Percentiles rank a stretch among this genome's conserved stretches.
Evolutionary conservation across 2,329 filamentous ascomycete species (phyloP).

Genomic region (Eurotiales sp.): DNA sequence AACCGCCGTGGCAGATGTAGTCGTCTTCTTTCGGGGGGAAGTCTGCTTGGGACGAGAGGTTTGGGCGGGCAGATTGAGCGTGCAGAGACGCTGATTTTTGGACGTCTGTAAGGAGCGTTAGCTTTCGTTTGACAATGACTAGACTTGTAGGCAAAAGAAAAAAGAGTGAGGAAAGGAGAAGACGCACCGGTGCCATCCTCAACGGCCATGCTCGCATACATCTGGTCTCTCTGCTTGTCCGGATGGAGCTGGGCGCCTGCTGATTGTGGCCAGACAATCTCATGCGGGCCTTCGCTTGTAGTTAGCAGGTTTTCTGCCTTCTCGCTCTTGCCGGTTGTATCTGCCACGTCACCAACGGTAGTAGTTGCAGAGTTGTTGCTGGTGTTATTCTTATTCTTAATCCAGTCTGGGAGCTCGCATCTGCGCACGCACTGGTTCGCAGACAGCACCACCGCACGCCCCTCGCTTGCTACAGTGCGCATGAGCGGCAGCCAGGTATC

Average conservation of each 20-base stretch:
- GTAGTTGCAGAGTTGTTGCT: too few species aligned
- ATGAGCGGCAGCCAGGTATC: slow-evolving; percentile 81
- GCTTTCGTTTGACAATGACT: too few species aligned
- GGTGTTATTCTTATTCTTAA: slow-evolving; percentile 32
- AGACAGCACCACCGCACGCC: slow-evolving; percentile 78
- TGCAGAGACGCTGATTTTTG: too few species aligned
- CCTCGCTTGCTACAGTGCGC: slow-evolving; percentile 76
- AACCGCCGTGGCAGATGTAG: slow-evolving; percentile 71
- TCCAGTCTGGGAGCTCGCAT: slow-evolving; percentile 57
- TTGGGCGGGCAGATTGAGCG: background rate
- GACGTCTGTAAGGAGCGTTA: too few species aligned
- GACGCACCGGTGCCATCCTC: slow-evolving; percentile 8
- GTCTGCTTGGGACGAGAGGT: slow-evolving; percentile 33
- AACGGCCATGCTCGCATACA: slow-evolving; percentile 8
- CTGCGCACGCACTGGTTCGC: slow-evolving; percentile 75
- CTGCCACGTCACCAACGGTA: too few species aligned
- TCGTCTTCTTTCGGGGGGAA: background rate
- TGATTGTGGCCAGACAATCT: slow-evolving; percentile 43
- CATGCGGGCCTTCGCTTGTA: slow-evolving; percentile 40
- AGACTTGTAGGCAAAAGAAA: too few species aligned
- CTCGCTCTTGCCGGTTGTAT: slow-evolving; percentile 18
- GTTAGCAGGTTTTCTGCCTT: too few species aligned
- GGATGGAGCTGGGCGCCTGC: slow-evolving; percentile 15
- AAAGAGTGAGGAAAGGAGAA: background rate
- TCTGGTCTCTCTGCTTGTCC: slow-evolving; percentile 18